phyloP scores from a whole-genome alignment of 23 red algal genomes.

The Chondrus crispus region DNA sequence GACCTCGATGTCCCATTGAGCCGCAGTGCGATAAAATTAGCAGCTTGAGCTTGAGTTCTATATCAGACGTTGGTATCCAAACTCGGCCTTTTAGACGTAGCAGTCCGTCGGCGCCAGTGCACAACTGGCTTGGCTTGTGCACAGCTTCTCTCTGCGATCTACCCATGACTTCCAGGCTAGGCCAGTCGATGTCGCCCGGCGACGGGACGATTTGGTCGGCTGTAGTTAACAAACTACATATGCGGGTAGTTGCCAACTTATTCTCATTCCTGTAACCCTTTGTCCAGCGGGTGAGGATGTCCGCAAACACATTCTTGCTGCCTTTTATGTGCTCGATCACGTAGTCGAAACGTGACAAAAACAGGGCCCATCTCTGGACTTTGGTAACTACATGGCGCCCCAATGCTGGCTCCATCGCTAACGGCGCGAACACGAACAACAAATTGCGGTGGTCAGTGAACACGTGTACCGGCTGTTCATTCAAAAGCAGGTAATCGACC shows the following conservation, averaged over 20 bases:
- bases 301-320: background rate
- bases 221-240: background rate
- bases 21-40: slow-evolving; percentile 15
- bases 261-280: background rate
- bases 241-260: background rate
- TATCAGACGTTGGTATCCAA: background rate
- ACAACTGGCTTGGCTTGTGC: background rate
- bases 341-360: slow-evolving; percentile 25
- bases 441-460: slow-evolving; percentile 40
- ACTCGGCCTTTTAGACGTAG: background rate
- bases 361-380: slow-evolving; percentile 23
- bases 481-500: slow-evolving; percentile 17
- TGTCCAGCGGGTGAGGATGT: slow-evolving; percentile 4
- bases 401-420: background rate
- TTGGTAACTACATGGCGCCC: slow-evolving; percentile 23
- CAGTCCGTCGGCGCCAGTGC: background rate
- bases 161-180: background rate
- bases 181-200: background rate
- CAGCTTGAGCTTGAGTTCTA: background rate
- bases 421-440: background rate
- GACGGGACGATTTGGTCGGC: background rate
- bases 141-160: background rate
- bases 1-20: background rate
- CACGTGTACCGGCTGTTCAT: background rate
- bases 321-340: slow-evolving; percentile 26